Evolutionary conservation across 179 eudicot species (phyloP).

Genomic region (Sideroxylon spinosum): DNA sequence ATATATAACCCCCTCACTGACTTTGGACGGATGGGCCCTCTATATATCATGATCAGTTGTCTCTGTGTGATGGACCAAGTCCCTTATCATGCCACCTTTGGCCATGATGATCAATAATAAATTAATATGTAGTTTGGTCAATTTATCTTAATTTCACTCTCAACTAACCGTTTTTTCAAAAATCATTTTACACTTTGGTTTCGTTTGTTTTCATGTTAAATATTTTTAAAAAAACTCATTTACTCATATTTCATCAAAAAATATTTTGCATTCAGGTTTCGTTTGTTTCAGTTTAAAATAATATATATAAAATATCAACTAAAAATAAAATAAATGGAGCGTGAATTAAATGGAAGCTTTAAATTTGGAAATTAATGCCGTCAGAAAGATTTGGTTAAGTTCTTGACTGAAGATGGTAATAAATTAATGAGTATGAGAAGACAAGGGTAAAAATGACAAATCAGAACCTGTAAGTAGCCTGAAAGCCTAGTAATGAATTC

Average conservation of each 20-base stretch:
- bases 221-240: no score
- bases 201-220: no score
- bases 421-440: neutral
- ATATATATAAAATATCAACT: no score
- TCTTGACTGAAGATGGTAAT: neutral
- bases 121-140: neutral
- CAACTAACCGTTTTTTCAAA: neutral
- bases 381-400: neutral
- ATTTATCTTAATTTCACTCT: neutral
- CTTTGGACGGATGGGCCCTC: constrained; percentile 15
- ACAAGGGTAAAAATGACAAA: neutral
- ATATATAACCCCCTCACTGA: neutral
- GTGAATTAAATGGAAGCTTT: no score
- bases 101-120: neutral
- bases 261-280: no score
- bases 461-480: neutral
- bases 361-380: neutral
- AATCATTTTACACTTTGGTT: no score
- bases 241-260: no score
- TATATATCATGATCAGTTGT: constrained; percentile 8
- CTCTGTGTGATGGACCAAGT: neutral
- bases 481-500: neutral
- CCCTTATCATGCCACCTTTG: neutral
- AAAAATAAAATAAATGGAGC: no score
- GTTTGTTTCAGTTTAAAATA: no score